Evolutionary conservation across 2,329 filamentous ascomycete genomes (phyloP), one percentile per base, ranked within the genome.

Genomic region (Colletotrichum truncatum): DNA sequence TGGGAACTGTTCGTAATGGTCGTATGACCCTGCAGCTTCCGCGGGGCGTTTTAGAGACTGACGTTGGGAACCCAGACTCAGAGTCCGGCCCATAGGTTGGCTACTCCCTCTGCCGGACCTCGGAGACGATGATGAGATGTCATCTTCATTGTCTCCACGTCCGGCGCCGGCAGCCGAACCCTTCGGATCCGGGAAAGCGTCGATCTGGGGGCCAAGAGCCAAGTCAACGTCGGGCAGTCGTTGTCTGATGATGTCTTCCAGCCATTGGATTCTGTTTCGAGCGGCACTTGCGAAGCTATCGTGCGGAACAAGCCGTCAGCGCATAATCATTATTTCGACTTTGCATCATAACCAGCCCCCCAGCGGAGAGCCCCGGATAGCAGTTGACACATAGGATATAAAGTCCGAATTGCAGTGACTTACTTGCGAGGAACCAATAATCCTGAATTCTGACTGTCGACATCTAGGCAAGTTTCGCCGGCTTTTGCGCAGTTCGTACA

Each of bases 1-100:
- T 6, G 82, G 70, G 66, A 84, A 86, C 45, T 80, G 75, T 59
- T 85, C 82, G 6, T 78, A 77, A 8, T 84, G 80, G 67, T 85
- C 85, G 69, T 83, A 82, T 8, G 80, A 39, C 1, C 39, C 55
- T 46, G 30, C 55, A 32, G 55, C 38, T 18, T 64, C 61, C 30
- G 55, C 55, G 32, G 61, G 5, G 12, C 61, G 38, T 25, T 64
- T 64, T 11, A 60, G 30, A 25, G 26, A 34, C 16, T 23, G 30
- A 10, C 36, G 45, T 6, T 64, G 45, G n/a, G 36, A 14, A 12
- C 55, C 55, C 12, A 53, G 55, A 26, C 30, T 32, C 6, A 16
- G 5, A 18, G 36, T 14, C 23, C 38, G 55, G 39, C 30, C 55
- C 6, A n/a, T 11, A 1, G 61, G 46, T 21, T 48, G 55, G n/a